A percentile compares a stretch with the other conserved stretches of the same genome.
Conservation (phyloP, 192 early-diverging fungal species). For the Backusella morwellensis region DNA sequence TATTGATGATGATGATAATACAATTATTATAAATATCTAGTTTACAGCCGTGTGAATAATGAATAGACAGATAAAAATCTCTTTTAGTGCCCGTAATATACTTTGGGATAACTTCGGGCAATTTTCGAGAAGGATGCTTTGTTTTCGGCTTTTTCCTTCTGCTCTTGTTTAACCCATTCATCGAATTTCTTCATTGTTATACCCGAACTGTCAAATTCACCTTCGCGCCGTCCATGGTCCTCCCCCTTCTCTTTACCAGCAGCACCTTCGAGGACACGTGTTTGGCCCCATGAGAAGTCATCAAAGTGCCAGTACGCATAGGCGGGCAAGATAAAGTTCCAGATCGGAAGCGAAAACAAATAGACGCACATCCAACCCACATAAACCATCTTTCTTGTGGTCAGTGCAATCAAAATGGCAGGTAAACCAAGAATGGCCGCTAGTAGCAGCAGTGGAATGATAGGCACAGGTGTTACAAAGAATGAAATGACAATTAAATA, state of each 20-base stretch:
- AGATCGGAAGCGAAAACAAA: slow-evolving; percentile 64
- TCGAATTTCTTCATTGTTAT: slow-evolving; percentile 74
- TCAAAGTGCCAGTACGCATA: slow-evolving; percentile 90
- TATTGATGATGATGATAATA: not conserved
- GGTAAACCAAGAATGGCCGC: slow-evolving; percentile 86
- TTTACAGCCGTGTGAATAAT: not conserved
- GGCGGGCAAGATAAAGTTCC: slow-evolving; percentile 75
- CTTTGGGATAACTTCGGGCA: slow-evolving; percentile 16
- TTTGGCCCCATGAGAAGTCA: slow-evolving; percentile 85
- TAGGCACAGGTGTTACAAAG: slow-evolving; percentile 45
- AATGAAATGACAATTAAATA: slow-evolving; percentile 82
- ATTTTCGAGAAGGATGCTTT: slow-evolving; percentile 5
- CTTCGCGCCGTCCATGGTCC: slow-evolving; percentile 63
- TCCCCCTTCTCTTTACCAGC: slow-evolving; percentile 54
- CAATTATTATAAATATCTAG: not conserved
- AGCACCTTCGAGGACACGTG: slow-evolving; percentile 59
- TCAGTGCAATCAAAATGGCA: slow-evolving; percentile 85
- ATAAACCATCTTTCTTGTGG: slow-evolving; percentile 80
- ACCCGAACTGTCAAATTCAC: slow-evolving; percentile 73
- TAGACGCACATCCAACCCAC: slow-evolving; percentile 81
- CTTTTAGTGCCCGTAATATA: slow-evolving; percentile 29
- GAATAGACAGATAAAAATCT: not conserved
- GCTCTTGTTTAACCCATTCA: slow-evolving; percentile 50
- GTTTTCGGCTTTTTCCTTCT: slow-evolving; percentile 14
- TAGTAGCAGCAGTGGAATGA: slow-evolving; percentile 75